Conservation (phyloP, 1,139 yeast species). For the Kurtzmaniella natalensis region DNA sequence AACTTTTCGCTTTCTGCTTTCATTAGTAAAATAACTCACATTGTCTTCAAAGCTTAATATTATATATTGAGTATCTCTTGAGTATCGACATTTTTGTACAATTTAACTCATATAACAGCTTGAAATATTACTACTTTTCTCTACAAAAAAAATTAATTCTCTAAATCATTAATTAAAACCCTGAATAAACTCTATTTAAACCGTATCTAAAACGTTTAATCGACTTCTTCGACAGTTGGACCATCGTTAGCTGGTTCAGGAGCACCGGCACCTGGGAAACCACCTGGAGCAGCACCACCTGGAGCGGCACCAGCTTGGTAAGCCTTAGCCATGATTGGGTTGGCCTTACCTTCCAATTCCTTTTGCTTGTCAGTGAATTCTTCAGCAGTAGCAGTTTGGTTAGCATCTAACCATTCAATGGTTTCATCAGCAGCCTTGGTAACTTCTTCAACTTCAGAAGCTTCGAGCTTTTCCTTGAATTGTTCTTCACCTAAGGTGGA, state of each 20-base stretch:
- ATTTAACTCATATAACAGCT: no score
- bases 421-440: constrained; percentile 83
- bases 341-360: constrained; percentile 89
- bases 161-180: constrained; percentile 2
- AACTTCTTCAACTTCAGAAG: constrained; percentile 72
- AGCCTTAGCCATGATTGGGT: constrained; percentile 92
- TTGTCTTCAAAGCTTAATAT: no score
- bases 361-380: constrained; percentile 87
- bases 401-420: constrained; percentile 82
- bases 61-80: no score
- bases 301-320: constrained; percentile 68
- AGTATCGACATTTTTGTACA: no score
- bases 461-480: constrained; percentile 79
- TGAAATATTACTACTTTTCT: no score
- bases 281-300: constrained; percentile 59
- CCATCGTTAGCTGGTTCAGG: constrained; percentile 72
- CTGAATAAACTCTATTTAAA: constrained; percentile 5
- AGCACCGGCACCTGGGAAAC: constrained; percentile 60
- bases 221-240: constrained; percentile 94
- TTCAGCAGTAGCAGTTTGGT: constrained; percentile 83
- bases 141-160: no score
- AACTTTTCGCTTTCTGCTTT: no score
- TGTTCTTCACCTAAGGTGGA: constrained; percentile 76
- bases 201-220: constrained; percentile 38
- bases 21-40: no score